Evolutionary conservation across 139 green algal species (phyloP).

Genomic region (Medakamo hakoo): DNA sequence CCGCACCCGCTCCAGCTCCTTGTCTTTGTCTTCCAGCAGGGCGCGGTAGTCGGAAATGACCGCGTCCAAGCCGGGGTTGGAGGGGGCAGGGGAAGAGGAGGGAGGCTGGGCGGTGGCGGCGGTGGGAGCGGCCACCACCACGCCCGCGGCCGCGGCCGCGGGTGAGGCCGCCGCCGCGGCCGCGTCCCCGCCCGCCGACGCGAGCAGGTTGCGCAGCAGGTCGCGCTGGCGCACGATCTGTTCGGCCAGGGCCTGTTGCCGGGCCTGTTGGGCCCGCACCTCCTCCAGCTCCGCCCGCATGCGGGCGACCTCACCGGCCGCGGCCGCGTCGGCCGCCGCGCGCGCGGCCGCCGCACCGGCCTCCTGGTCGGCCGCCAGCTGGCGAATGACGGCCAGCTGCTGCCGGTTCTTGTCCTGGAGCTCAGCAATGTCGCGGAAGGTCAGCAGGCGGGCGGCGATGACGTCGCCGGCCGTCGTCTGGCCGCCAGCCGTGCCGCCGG

Average conservation of each 20-base stretch:
- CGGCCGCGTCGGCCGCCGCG: conserved; percentile 7
- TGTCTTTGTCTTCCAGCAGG: conserved; percentile 8
- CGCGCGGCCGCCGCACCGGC: conserved; percentile 5
- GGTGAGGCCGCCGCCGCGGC: neutral
- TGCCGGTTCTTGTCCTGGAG: conserved; percentile 30
- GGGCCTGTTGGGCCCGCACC: conserved; percentile 3
- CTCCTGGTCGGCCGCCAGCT: conserved; percentile 24
- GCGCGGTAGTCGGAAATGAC: neutral
- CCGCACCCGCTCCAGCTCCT: conserved; percentile 10
- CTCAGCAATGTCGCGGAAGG: conserved; percentile 22
- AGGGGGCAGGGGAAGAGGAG: neutral
- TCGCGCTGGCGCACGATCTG: conserved; percentile 34
- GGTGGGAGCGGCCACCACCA: neutral
- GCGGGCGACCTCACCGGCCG: conserved; percentile 10
- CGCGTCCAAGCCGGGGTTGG: too few species aligned
- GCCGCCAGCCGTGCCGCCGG: conserved; percentile 5
- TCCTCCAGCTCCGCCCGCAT: conserved; percentile 12
- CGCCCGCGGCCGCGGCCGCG: neutral
- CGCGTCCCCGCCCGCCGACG: neutral
- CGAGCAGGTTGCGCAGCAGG: conserved; percentile 24
- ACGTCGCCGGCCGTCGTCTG: conserved; percentile 13
- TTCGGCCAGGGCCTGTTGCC: conserved; percentile 2
- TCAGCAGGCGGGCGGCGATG: conserved; percentile 19
- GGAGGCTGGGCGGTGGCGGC: too few species aligned
- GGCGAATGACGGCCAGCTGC: conserved; percentile 25